A percentile compares a stretch with the other conserved stretches of the same genome.
phyloP scores from a whole-genome alignment of 108 stramenopile genomes.

The Cyclotella atomus region DNA sequence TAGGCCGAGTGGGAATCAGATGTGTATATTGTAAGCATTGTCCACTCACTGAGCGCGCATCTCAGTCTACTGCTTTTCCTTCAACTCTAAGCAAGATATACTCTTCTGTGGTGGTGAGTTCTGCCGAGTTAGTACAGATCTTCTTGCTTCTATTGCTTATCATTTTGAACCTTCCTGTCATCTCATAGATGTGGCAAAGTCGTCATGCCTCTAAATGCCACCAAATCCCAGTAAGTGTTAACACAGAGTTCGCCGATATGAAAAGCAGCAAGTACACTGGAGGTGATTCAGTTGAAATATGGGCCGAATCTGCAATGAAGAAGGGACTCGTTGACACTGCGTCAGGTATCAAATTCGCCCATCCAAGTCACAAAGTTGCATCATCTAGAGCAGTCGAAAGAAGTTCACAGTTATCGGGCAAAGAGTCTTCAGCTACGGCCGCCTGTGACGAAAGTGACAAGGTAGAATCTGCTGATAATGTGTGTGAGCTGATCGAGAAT shows the following conservation, averaged over 20 bases:
- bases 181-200: constrained; percentile 42
- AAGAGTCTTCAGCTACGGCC: too few relatives aligned
- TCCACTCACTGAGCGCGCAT: constrained; percentile 20
- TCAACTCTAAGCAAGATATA: constrained; percentile 15
- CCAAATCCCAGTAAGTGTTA: constrained; percentile 27
- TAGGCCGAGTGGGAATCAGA: constrained; percentile 63
- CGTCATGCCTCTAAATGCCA: constrained; percentile 39
- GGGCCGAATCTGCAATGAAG: constrained; percentile 29
- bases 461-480: too few relatives aligned
- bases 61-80: constrained; percentile 27
- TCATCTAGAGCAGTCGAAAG: too few relatives aligned
- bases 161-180: not conserved
- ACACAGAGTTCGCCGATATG: constrained; percentile 30
- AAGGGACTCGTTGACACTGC: constrained; percentile 41
- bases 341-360: constrained; percentile 45
- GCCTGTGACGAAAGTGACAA: too few relatives aligned
- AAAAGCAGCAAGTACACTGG: not conserved
- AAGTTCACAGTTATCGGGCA: too few relatives aligned
- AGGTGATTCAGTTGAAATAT: constrained; percentile 16
- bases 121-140: too few relatives aligned
- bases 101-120: constrained; percentile 7
- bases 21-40: constrained; percentile 62
- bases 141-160: not conserved
- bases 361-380: too few relatives aligned
- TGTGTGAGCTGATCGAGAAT: too few relatives aligned